Conservation (phyloP, 2,329 filamentous ascomycete genomes). For the Xylariaceae sp. region DNA sequence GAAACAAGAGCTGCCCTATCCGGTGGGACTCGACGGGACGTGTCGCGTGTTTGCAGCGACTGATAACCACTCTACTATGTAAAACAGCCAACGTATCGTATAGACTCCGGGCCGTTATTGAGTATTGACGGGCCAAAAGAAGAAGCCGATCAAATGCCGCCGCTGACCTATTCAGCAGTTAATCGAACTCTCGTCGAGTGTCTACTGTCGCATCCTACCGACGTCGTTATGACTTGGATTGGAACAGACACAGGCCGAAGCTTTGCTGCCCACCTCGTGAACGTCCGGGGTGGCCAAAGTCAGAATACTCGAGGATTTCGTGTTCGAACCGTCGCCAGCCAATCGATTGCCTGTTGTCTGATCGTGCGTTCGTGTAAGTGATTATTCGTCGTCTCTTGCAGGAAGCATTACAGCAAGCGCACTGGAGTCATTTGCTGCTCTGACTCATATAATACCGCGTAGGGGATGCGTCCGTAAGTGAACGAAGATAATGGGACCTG, state of each 20-base stretch:
- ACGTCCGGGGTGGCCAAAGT: neutral
- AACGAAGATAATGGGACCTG: neutral
- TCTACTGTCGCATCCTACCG: neutral
- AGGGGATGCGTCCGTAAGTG: conserved; percentile 1
- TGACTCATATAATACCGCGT: neutral
- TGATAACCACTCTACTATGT: neutral
- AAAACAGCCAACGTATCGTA: conserved; percentile 3
- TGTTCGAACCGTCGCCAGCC: neutral
- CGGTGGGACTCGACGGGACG: conserved; percentile 5
- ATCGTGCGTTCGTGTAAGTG: neutral
- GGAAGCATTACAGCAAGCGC: neutral
- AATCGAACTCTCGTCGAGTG: neutral
- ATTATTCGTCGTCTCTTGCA: conserved; percentile 8
- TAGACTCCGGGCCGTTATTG: neutral
- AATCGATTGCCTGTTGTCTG: neutral
- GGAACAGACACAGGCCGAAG: neutral
- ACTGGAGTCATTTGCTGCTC: neutral
- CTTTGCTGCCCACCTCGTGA: neutral
- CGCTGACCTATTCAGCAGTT: neutral
- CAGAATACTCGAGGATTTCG: neutral
- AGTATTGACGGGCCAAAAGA: conserved; percentile 9
- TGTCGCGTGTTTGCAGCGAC: neutral
- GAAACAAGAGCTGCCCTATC: neutral
- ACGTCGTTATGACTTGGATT: neutral
- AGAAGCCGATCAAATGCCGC: neutral